phyloP scores from a whole-genome alignment of 2,329 filamentous ascomycete genomes.

The Botrytis galanthina region DNA sequence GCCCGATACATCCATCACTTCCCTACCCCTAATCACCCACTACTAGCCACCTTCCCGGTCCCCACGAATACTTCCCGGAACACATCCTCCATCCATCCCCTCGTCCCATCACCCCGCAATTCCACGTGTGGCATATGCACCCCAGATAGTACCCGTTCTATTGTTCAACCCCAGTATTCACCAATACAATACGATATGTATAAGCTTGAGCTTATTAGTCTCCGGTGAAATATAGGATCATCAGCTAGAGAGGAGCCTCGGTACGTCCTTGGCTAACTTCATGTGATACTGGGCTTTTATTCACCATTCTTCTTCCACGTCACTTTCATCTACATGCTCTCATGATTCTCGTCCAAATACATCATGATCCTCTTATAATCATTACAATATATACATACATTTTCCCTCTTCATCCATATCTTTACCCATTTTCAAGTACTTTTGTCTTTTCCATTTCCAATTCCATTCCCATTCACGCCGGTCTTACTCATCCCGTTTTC shows the following conservation, averaged over 20 bases:
- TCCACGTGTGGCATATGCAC: not conserved
- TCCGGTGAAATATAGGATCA: not conserved
- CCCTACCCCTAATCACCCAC: not conserved
- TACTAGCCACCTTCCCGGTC: not conserved
- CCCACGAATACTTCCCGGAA: not conserved
- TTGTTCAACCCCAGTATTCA: not conserved
- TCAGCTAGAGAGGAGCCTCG: not conserved
- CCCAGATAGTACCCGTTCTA: not conserved
- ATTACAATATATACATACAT: not conserved
- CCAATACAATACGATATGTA: not conserved
- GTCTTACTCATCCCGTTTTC: conserved; percentile 16
- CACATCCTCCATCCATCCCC: not conserved
- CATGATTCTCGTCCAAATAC: not conserved
- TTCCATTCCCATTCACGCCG: conserved; percentile 21
- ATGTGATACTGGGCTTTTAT: not conserved
- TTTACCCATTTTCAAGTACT: conserved; percentile 7
- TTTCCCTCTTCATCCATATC: not conserved
- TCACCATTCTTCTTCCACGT: not conserved
- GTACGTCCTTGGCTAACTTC: not conserved
- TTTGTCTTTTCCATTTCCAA: conserved; percentile 21
- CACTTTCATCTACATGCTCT: not conserved
- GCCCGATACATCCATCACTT: not conserved
- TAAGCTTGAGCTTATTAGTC: not conserved
- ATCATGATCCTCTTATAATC: not conserved
- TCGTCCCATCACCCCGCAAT: not conserved